These are phyloP conservation scores for Geoglossum glabrum DNA, from an alignment of 495 filamentous ascomycete genomes.

Conservation along the genomic window DNA sequence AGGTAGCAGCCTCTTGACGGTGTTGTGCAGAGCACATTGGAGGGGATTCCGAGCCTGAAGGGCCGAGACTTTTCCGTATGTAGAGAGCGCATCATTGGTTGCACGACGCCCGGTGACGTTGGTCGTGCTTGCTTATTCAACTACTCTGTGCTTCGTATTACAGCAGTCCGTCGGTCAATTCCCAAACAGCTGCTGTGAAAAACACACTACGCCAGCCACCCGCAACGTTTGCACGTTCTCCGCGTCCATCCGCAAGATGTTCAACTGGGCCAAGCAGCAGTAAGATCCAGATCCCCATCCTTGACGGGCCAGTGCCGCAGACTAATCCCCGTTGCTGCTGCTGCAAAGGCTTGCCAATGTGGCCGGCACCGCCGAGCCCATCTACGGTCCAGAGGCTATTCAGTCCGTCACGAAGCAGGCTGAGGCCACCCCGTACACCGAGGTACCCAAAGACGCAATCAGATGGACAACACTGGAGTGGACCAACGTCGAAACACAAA, in stretches of 20 bases:
- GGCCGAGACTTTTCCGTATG: background rate
- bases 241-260: conserved; percentile 13
- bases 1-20: background rate
- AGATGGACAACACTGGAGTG: conserved; percentile 65
- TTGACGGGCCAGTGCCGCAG: background rate
- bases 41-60: background rate
- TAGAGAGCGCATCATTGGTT: background rate
- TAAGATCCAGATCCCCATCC: conserved; percentile 20
- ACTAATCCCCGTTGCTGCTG: background rate
- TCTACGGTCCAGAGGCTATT: conserved; percentile 83
- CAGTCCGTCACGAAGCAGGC: conserved; percentile 66
- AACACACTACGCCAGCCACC: background rate
- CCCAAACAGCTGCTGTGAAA: background rate
- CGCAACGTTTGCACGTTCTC: background rate
- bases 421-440: conserved; percentile 58
- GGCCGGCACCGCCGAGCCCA: conserved; percentile 86
- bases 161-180: background rate
- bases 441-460: conserved; percentile 53
- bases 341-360: conserved; percentile 58
- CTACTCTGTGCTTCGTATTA: background rate
- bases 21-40: no score
- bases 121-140: background rate
- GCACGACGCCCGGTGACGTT: background rate
- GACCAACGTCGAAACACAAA: conserved; percentile 90
- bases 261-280: conserved; percentile 61